Evolutionary conservation across 2,329 filamentous ascomycete species (phyloP), one percentile per base, ranked within the genome.

Genomic region (Hypoxylon rubiginosum): DNA sequence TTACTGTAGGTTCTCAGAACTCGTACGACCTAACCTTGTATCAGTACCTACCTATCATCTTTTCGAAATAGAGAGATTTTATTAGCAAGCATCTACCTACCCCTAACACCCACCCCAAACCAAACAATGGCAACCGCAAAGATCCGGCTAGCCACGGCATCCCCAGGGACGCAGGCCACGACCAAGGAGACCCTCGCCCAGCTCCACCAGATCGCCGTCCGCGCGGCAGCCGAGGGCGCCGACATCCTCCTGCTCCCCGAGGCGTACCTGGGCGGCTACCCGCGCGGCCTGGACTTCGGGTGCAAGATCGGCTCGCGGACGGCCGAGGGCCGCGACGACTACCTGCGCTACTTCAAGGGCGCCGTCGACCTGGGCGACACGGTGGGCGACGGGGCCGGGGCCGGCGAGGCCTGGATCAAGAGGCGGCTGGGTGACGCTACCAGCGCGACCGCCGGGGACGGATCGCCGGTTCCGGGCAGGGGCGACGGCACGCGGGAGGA

Each of bases 181-280:
- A 85, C 83, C 0, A 53, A 80, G 24, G 81, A 85, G 34, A 97
- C 93, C 0, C 86, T 97, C 59, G 74, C 79, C 6, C 86, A 90
- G 36, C 86, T 97, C 54, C 84, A 89, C 73, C 71, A 78, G 10
- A 88, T 91, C 13, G 90, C 91, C 34, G 81, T 80, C 24, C 80
- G 84, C 36, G 94, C 94, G n/a, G 86, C 90, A 3, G 72, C 77
- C 0, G 75, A 81, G 60, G 71, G 75, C 2, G 80, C 87, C 41
- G 84, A 96, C 77, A 84, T 97, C 53, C 84, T 97, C 28, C 88
- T 97, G 56, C 94, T 97, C 66, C 95, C 95, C 0, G 94, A 98
- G 82, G 94, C 94, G 21, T 97, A 93, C 76, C 85, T 97, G 1
- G 95, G 95, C 50, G 95, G 94, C 1, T 97, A 97, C 76, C 95